Evolutionary conservation across 192 early-diverging fungal genomes (phyloP), one percentile per base, ranked within the genome.

Genomic region (Backusella tuberculispora): DNA sequence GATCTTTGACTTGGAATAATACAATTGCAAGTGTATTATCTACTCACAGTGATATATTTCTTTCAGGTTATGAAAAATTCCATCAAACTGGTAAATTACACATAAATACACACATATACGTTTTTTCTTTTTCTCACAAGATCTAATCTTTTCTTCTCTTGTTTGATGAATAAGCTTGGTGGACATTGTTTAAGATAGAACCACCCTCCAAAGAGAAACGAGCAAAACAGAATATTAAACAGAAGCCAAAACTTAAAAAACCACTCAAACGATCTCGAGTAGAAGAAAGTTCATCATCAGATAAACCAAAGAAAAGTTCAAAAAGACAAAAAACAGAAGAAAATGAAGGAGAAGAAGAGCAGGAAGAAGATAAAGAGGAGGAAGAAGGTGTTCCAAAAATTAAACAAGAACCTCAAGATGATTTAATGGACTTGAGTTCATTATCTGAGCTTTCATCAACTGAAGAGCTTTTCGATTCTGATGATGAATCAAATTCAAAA

Each of bases 11-110:
- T 1, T 96, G 95, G 95, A 88, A 92, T 42, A 96, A 96, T 78
- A 95, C 93, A 3, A 87, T 96, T 6, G 94, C 93, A 3, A 93
- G 92, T 63, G 89, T 90, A 34, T 74, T 96, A 24, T 96, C 94
- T 5, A 94, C 92, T 9, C 91, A 95, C n/a, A 85, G 83, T 13
- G 78, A 85, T 21, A 83, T 92, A 50, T 96, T 96, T 64, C 74
- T 84, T 17, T 94, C 93, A 8, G 95, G 95, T 40, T 85, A 91
- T 38, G 92, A 91, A 21, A 89, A 88, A 17, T 88, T 86, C 21
- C 85, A 89, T 53, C 87, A 91, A 68, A 84, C 91, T 71, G 92
- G 94, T 83, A 91, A 83, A 45, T 0, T 66, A 78, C 14, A 29
- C 70, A 60, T 69, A 76, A 9, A 63, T 81, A 84, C 37, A 71